phyloP scores from a whole-genome alignment of 345 rosid species.

The Punica granatum region DNA sequence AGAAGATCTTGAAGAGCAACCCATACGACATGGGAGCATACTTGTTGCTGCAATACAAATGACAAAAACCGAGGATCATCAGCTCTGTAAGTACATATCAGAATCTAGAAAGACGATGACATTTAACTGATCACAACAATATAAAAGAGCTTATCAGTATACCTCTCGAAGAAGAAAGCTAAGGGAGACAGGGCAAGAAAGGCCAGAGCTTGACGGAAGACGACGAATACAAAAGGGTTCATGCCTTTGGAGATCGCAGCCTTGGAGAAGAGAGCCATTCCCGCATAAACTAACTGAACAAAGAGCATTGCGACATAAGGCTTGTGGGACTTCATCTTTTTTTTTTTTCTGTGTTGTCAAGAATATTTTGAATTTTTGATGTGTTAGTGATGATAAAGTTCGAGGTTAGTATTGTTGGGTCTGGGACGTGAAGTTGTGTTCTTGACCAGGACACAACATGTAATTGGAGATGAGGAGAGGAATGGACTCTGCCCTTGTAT shows the following conservation, averaged over 20 bases:
- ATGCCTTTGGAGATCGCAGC: constrained; percentile 65
- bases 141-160: too few species aligned
- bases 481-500: too few species aligned
- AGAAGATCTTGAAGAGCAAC: constrained; percentile 40
- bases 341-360: background rate
- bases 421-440: too few species aligned
- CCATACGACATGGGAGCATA: constrained; percentile 33
- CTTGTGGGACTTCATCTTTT: constrained; percentile 23
- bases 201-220: constrained; percentile 79
- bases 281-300: constrained; percentile 59
- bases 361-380: too few species aligned
- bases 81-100: background rate
- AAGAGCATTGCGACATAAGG: constrained; percentile 57
- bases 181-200: constrained; percentile 55
- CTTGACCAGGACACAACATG: too few species aligned
- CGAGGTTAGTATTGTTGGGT: background rate
- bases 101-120: background rate
- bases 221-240: constrained; percentile 70
- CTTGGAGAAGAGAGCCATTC: constrained; percentile 77
- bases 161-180: constrained; percentile 78
- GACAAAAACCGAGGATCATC: background rate
- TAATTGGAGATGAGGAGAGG: too few species aligned
- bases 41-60: constrained; percentile 27
- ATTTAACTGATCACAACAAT: background rate
- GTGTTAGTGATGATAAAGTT: too few species aligned